Base-by-base conservation (phyloP, 768 basidiomycete genomes). In the Leccinum aurantiacum region DNA sequence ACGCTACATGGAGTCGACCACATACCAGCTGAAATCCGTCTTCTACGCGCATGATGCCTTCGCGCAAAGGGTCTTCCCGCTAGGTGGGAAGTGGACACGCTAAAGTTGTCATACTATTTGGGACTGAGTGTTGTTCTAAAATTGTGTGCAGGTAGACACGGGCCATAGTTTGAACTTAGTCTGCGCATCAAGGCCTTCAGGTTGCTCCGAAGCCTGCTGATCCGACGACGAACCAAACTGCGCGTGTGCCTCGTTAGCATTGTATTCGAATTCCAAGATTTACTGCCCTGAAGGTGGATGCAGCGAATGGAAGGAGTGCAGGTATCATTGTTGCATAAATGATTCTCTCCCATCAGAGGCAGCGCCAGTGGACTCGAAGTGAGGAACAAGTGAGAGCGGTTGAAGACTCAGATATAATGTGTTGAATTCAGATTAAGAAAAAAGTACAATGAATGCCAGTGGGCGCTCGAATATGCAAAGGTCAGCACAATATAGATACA, bases 21-120 rank as follows among this genome's bases (percentile, higher is more conserved):
- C 74, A 41, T 60, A 84, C 87, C 62, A 76, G 77, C 63, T 89
- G 86, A 64, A 88, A 89, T 35, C 88, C 88, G 51, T 88, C 79
- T 69, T 89, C 86, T 33, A 82, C 73, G 48, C 81, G 82, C 88
- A 90, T 88, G 54, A 19, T 41, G 41, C n/a, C 31, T 38, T 60
- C 19, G 35, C 35, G 14, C 25, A 38, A 56, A 24, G 29, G 9
- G 13, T 25, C 44, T 38, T 47, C 7, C 51, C 44, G 11, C 51
- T 13, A 27, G 52, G 49, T 56, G 54, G 47, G 44, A 65, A 35
- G 3, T 29, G n/a, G 17, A 24, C 53, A 6, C 17, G 38, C 17
- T 17, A 17, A 17, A 38, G 38, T 59, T 47, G 25, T 57, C 47
- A 46, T 6, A 19, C 22, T 22, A 22, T 46, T 46, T 22, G 19